These are phyloP conservation scores for Nicotiana undulata DNA, from an alignment of 257 asterid species.

Conservation along the genomic window DNA sequence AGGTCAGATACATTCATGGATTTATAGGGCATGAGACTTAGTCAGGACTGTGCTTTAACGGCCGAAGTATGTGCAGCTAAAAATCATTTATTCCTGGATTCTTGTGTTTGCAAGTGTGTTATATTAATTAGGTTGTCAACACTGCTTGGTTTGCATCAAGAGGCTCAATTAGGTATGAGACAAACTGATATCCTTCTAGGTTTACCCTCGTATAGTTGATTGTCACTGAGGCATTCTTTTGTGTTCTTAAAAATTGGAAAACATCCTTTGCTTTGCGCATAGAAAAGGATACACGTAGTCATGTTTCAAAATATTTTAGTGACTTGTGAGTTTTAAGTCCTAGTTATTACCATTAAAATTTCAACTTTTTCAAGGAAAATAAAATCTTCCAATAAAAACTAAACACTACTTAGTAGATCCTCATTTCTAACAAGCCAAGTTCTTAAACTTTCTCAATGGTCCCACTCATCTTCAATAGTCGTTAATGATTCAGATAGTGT, in stretches of 20 bases:
- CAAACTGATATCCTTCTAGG: too few relatives aligned
- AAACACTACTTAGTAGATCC: neutral
- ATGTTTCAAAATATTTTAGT: neutral
- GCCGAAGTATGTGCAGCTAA: too few relatives aligned
- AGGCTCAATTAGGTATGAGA: neutral
- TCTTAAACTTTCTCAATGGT: neutral
- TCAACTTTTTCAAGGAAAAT: neutral
- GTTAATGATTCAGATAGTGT: neutral
- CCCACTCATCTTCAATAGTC: neutral
- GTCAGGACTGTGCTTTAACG: neutral
- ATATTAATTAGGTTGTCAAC: too few relatives aligned
- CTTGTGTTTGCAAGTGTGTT: too few relatives aligned
- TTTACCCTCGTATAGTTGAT: too few relatives aligned
- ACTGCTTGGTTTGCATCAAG: neutral
- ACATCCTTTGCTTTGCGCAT: neutral
- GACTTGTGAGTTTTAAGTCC: neutral
- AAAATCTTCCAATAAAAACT: neutral
- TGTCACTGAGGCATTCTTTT: too few relatives aligned
- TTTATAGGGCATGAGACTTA: neutral
- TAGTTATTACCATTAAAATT: too few relatives aligned
- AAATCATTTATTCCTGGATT: too few relatives aligned
- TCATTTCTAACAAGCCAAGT: too few relatives aligned
- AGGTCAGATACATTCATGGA: constrained; percentile 35
- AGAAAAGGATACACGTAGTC: neutral
- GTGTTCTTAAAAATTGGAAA: too few relatives aligned